Evolutionary conservation across 2,329 filamentous ascomycete genomes (phyloP), one percentile per base, ranked within the genome.

Genomic region (Fusarium begoniae): DNA sequence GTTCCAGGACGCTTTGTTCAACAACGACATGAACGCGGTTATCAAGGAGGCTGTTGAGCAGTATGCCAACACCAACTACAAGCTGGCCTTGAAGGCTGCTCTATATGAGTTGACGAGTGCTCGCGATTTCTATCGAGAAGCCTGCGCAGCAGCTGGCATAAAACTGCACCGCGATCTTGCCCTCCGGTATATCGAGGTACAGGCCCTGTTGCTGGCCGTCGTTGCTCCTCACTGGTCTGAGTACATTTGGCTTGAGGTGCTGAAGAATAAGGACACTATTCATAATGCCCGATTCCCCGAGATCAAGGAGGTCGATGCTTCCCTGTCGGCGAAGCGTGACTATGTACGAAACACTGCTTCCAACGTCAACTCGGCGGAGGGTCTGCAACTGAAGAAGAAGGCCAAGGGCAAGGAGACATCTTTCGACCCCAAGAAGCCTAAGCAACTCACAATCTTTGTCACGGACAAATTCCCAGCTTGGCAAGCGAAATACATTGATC

Each of bases 141-240:
- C 91, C 24, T 93, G 92, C 74, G 90, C 89, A 68, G 91, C 92
- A 30, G 92, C 93, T 10, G 93, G 93, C 55, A 90, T 96, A 73
- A 92, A 93, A 78, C 96, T 98, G 92, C 95, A 98, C 85, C 90
- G 90, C 76, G 93, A 95, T 74, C 86, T 97, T 17, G 88, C 96
- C 38, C 85, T 90, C 77, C 90, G 92, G 76, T 99, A 96, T 83
- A 91, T 98, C 75, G 93, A 97, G 84, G 88, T 97, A 26, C 96
- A 98, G 83, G 91, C 93, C 51, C 88, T 97, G 57, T 87, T 98
- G 79, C 85, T 98, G 76, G 89, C 92, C 7, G 93, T 95, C 58
- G 91, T 98, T 72, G 92, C 96, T 6, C 96, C 96, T 66, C 96
- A 99, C 84, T 98, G 95, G 92, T 88, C 94, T 53, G 96, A 99